A percentile compares a stretch with the other conserved stretches of the same genome.
Conservation (phyloP, 768 basidiomycete genomes). For the Hygrophorus russula region DNA sequence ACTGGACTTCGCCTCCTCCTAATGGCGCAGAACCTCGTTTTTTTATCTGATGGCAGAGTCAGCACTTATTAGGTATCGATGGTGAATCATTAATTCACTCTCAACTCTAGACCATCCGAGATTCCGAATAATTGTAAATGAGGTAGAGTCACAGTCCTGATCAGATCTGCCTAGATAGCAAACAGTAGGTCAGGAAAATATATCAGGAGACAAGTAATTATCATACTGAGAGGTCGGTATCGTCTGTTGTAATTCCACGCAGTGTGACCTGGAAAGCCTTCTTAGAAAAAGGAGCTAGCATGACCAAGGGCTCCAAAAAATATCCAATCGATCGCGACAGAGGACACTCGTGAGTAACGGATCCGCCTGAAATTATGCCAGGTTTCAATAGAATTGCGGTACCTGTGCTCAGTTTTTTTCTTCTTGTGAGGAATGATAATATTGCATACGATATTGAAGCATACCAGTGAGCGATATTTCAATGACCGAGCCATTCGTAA, state of each 20-base stretch:
- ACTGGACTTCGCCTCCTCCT: constrained; percentile 91
- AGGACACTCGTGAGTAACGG: constrained; percentile 78
- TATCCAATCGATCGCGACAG: constrained; percentile 86
- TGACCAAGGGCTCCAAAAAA: constrained; percentile 83
- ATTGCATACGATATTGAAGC: constrained; percentile 10
- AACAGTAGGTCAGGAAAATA: neutral
- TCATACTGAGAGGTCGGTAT: constrained; percentile 77
- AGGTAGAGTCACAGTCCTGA: constrained; percentile 84
- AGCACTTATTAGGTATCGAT: constrained; percentile 1
- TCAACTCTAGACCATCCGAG: constrained; percentile 80
- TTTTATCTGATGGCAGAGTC: constrained; percentile 53
- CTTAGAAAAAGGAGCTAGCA: constrained; percentile 91
- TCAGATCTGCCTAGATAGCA: constrained; percentile 62
- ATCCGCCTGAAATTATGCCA: constrained; percentile 81
- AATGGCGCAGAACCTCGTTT: constrained; percentile 86
- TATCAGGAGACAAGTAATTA: constrained; percentile 9
- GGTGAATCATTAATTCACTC: constrained; percentile 31
- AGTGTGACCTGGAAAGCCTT: constrained; percentile 72
- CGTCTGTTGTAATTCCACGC: constrained; percentile 87
- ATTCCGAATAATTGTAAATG: constrained; percentile 87
- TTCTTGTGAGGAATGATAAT: neutral
- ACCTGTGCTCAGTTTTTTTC: constrained; percentile 34
- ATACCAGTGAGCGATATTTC: constrained; percentile 94
- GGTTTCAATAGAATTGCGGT: constrained; percentile 89
- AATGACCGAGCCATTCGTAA: constrained; percentile 88